Evolutionary conservation across 2,329 filamentous ascomycete species (phyloP).

Genomic region (Pezicula neosporulosa): DNA sequence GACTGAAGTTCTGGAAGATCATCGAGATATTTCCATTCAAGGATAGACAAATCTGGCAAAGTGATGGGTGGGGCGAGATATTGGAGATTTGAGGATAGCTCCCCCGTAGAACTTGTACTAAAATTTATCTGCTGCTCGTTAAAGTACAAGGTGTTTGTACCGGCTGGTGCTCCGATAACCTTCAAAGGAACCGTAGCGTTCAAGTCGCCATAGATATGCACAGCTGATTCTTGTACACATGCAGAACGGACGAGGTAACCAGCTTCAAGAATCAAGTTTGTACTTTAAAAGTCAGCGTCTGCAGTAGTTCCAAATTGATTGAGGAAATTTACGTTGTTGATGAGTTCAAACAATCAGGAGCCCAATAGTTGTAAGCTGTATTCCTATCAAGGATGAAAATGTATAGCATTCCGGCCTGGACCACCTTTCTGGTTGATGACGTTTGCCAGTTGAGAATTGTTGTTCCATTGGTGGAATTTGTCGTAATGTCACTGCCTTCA

Average conservation of each 20-base stretch:
- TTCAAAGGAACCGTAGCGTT: constrained; percentile 67
- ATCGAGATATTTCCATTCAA: constrained; percentile 69
- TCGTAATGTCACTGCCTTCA: constrained; percentile 26
- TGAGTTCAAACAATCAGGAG: constrained; percentile 46
- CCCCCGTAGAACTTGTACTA: constrained; percentile 36
- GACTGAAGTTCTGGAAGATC: constrained; percentile 65
- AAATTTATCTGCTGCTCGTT: constrained; percentile 46
- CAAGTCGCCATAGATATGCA: constrained; percentile 67
- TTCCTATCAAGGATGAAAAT: constrained; percentile 50
- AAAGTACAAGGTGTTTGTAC: constrained; percentile 54
- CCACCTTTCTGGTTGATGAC: constrained; percentile 46
- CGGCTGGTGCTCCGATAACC: constrained; percentile 58
- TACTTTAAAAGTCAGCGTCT: constrained; percentile 24
- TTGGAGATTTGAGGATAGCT: constrained; percentile 47
- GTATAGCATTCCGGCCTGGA: constrained; percentile 38
- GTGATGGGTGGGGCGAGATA: constrained; percentile 46
- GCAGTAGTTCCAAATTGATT: constrained; percentile 1
- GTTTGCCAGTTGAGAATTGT: constrained; percentile 53
- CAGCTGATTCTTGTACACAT: constrained; percentile 46
- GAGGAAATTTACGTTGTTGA: constrained; percentile 24
- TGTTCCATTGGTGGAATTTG: constrained; percentile 34
- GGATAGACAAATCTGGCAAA: constrained; percentile 52
- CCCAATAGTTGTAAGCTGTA: constrained; percentile 67
- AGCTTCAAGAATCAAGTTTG: constrained; percentile 55
- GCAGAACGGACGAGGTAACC: constrained; percentile 63